A percentile compares a stretch with the other conserved stretches of the same genome.
Evolutionary conservation across 495 filamentous ascomycete species (phyloP).

Genomic region (Astrothelium subdiscretum): DNA sequence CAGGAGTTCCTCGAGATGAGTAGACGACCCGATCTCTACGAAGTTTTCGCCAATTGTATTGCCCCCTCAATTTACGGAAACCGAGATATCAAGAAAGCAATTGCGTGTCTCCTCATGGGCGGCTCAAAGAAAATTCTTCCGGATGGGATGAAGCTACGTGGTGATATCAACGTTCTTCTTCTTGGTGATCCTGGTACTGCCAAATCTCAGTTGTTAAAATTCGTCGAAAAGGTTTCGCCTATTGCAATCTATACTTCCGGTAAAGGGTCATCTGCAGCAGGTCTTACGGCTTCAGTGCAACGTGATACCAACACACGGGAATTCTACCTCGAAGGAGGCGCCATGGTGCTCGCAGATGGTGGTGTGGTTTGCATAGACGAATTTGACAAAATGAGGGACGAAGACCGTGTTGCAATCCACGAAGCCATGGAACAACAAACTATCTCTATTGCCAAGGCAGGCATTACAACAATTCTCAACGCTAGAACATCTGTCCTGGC

Average conservation of each 20-base stretch:
- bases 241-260: conserved; percentile 99
- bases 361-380: conserved; percentile 99
- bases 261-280: conserved; percentile 95
- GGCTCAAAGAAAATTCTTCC: conserved; percentile 98
- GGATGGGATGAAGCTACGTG: conserved; percentile 95
- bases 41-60: conserved; percentile 80
- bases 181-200: conserved; percentile 97
- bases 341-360: conserved; percentile 96
- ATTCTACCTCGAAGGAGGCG: conserved; percentile 96
- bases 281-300: conserved; percentile 96
- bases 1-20: conserved; percentile 95
- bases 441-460: conserved; percentile 97
- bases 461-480: conserved; percentile 97
- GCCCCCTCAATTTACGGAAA: conserved; percentile 98
- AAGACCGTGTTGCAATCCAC: conserved; percentile 97
- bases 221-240: conserved; percentile 91
- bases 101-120: conserved; percentile 86
- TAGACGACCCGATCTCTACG: conserved; percentile 81
- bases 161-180: conserved; percentile 96
- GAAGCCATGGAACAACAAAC: conserved; percentile 99
- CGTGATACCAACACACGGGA: conserved; percentile 84
- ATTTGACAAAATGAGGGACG: conserved; percentile 99
- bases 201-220: conserved; percentile 95
- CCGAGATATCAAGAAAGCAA: conserved; percentile 95
- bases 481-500: conserved; percentile 90